Base-by-base conservation (phyloP, 1,139 yeast species). In the Taiozyma sp. region DNA sequence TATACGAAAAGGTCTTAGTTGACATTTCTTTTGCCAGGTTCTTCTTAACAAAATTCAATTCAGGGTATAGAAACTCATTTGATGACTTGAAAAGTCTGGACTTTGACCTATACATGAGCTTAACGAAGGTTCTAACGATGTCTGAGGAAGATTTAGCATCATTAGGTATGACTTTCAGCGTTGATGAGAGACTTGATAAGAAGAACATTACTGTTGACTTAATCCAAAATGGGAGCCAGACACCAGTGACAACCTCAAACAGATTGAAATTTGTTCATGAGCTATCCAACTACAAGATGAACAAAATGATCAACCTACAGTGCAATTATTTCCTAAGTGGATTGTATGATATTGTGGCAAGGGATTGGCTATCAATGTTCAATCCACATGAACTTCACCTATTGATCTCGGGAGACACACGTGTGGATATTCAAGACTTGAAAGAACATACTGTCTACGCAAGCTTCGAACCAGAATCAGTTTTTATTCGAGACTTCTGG, bases 21-120 rank as follows among this genome's bases (percentile, higher is more conserved):
- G 96, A 92, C 66, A 80, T 89, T 28, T 79, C 84, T 19, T 92
- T 93, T 75, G 92, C 97, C 0, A 89, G 95, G 4, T 90, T 91
- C 59, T 93, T 93, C 63, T 68, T 93, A 47, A 84, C 83, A 56
- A 88, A 87, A 65, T 81, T 95, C 28, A 69, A 69, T n/a, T 57
- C 65, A 1, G 63, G 64, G 8, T 65, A 75, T 67, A 78, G 79
- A 54, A 80, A 74, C 55, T 80, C 92, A 0, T 83, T 93, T 58
- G 93, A 91, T 65, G 98, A 93, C 63, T 72, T 95, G 57, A 79
- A 78, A 46, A 78, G 82, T 44, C 73, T 88, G 44, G 99, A 95
- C 66, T 68, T 72, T 1, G 87, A 84, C 43, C 70, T 93, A 29
- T 89, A 87, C 63, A 57, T 69, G 5, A 87, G 81, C 57, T 71